Conservation (phyloP, 1,284 basidiomycete genomes). For the Ganoderma resinaceum region DNA sequence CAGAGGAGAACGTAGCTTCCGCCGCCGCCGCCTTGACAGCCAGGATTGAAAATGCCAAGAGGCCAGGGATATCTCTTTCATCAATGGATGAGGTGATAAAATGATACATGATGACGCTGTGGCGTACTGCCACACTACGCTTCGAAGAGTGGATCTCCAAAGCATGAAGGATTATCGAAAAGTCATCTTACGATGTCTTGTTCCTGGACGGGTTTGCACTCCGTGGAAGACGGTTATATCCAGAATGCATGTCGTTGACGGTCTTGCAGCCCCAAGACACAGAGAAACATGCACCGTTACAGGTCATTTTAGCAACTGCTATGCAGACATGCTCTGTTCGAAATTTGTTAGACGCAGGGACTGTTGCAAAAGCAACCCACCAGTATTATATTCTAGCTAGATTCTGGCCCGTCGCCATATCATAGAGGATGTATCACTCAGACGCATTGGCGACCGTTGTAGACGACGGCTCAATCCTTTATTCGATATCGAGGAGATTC, state of each 20-base stretch:
- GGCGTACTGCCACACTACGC: conserved; percentile 11
- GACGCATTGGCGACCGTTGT: neutral
- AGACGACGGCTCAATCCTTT: neutral
- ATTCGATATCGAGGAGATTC: neutral
- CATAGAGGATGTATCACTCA: neutral
- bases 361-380: neutral
- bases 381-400: neutral
- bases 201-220: neutral
- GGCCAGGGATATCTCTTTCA: neutral
- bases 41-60: neutral
- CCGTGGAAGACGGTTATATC: neutral
- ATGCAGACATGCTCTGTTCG: neutral
- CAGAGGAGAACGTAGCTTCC: neutral
- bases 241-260: neutral
- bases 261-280: neutral
- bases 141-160: conserved; percentile 10
- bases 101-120: neutral
- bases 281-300: neutral
- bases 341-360: neutral
- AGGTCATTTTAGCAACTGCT: neutral
- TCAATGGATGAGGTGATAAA: neutral
- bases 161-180: conserved; percentile 23
- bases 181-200: conserved; percentile 3
- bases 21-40: neutral
- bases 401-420: neutral